Evolutionary conservation across 2,329 filamentous ascomycete species (phyloP), one percentile per base, ranked within the genome.

Genomic region (Alternaria arbusti): DNA sequence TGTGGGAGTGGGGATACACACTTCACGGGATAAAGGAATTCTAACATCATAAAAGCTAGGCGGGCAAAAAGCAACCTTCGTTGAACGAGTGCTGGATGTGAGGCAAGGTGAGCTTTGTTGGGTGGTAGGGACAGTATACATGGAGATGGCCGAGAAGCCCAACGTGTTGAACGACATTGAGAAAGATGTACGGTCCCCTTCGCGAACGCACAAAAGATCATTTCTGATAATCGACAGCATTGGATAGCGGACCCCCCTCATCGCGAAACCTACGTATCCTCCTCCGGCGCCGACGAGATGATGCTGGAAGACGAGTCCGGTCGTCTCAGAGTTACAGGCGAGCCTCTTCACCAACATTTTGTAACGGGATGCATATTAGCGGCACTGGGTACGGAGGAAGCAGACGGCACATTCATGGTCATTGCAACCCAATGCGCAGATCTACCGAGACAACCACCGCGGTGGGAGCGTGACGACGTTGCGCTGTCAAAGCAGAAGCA

Each of bases 301-400:
- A 97, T 96, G 89, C 84, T 99, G 43, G 96, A 99, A 80, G 96
- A 99, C 78, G 95, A 98, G 80, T 97, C 94, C 1, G 96, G 96
- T 50, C 90, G 96, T 23, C 85, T 99, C 69, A 87, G 90, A 20
- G 83, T 99, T 8, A 90, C 91, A 1, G 96, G 96, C 4, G 85
- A 87, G 45, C 80, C 88, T 20, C 82, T 99, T 51, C 84, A 86
- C 66, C 86, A 87, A 1, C 85, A 91, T 23, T 86, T 98, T 8
- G 95, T 97, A 3, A 99, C 96, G 0, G 96, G 96, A 25, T 96
- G 93, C 72, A 94, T 99, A 73, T 87, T 98, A 45, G 94, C 94
- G n/a, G 94, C 94, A 4, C 88, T 99, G 83, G 96, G 96, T 36
- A 97, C 94, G 0, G 96, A 99, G 78, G 97, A 97, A 73, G 86